Percentiles rank a stretch among this genome's conserved stretches.
Evolutionary conservation across 495 filamentous ascomycete genomes (phyloP).

Genomic region (Penicillium manginii): DNA sequence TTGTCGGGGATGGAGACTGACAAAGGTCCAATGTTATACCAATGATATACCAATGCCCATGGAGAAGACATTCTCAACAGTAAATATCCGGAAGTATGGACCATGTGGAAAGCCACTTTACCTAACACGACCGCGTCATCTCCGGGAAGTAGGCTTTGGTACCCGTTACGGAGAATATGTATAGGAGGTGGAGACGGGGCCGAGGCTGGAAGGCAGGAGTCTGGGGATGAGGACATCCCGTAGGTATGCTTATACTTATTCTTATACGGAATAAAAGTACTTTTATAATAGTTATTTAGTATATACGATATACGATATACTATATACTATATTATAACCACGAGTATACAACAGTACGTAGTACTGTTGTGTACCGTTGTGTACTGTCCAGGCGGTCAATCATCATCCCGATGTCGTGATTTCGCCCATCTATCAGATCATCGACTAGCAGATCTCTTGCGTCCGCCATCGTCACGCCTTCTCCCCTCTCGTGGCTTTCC

Average conservation of each 20-base stretch:
- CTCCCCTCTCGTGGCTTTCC: slow-evolving; percentile 15
- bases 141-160: not conserved
- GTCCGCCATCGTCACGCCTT: not conserved
- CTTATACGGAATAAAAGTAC: too few relatives aligned
- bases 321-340: not conserved
- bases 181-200: not conserved
- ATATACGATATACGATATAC: too few relatives aligned
- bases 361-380: not conserved
- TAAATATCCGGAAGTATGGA: too few relatives aligned
- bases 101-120: not conserved
- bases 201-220: not conserved
- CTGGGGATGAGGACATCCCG: not conserved
- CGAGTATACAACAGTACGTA: not conserved
- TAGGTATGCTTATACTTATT: too few relatives aligned
- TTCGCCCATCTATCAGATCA: slow-evolving; percentile 56
- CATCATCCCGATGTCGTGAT: slow-evolving; percentile 52
- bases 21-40: too few relatives aligned
- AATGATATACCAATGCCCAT: too few relatives aligned
- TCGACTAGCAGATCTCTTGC: slow-evolving; percentile 34
- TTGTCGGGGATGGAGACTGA: too few relatives aligned
- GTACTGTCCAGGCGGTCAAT: slow-evolving; percentile 27
- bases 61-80: too few relatives aligned
- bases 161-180: too few relatives aligned
- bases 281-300: too few relatives aligned
- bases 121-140: not conserved